A percentile compares a stretch with the other conserved stretches of the same genome.
Conservation (phyloP, 2,329 filamentous ascomycete genomes). For the Metarhizium guizhouense region DNA sequence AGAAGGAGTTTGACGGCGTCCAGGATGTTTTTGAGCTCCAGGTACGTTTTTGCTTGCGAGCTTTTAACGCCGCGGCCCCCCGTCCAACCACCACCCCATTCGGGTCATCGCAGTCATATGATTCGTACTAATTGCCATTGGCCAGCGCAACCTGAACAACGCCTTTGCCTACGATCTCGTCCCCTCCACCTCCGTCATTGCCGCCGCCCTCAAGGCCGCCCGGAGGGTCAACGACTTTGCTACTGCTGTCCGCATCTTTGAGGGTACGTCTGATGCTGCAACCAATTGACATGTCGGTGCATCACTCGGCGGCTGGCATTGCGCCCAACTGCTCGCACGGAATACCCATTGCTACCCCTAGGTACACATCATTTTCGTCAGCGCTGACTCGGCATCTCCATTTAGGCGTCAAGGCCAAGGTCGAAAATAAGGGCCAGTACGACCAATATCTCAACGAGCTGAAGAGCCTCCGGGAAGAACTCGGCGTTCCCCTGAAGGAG, state of each 20-base stretch:
- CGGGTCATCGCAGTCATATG: slow-evolving; percentile 4
- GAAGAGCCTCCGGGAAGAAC: slow-evolving; percentile 84
- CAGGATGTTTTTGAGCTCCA: slow-evolving; percentile 99
- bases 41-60: slow-evolving; percentile 49
- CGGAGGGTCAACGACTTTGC: slow-evolving; percentile 97
- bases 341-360: not conserved
- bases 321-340: not conserved
- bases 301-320: not conserved
- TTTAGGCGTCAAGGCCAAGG: slow-evolving; percentile 94
- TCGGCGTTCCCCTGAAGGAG: slow-evolving; percentile 87
- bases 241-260: slow-evolving; percentile 95
- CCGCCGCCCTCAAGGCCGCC: slow-evolving; percentile 85
- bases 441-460: slow-evolving; percentile 93
- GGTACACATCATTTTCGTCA: not conserved
- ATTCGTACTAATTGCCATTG: slow-evolving; percentile 8
- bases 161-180: slow-evolving; percentile 99
- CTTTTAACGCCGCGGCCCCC: not conserved
- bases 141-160: slow-evolving; percentile 89
- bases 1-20: slow-evolving; percentile 97
- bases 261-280: slow-evolving; percentile 61
- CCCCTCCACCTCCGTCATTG: slow-evolving; percentile 83
- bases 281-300: not conserved
- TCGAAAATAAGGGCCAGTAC: slow-evolving; percentile 97
- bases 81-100: not conserved
- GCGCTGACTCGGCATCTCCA: not conserved